These are phyloP conservation scores for Phytophthora idaei DNA, from an alignment of 352 stramenopile species.

Conservation along the genomic window DNA sequence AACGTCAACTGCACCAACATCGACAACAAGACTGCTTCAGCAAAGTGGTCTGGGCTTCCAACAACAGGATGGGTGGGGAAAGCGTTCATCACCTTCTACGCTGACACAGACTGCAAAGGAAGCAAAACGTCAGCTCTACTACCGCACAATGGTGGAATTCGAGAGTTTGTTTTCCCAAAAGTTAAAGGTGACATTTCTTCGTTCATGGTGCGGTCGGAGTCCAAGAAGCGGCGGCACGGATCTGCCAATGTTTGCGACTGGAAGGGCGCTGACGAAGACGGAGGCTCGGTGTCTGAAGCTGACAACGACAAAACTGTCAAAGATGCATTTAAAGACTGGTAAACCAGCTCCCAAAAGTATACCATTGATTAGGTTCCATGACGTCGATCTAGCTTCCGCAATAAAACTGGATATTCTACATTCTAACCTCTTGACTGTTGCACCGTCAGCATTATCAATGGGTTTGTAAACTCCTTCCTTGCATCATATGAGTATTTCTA, in stretches of 20 bases:
- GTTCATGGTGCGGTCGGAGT: slow-evolving; percentile 22
- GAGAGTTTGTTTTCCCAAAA: slow-evolving; percentile 11
- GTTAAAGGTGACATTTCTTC: slow-evolving; percentile 13
- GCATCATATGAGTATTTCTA: neutral
- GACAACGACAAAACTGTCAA: slow-evolving; percentile 3
- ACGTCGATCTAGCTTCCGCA: neutral
- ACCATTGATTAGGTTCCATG: neutral
- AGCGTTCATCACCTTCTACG: slow-evolving; percentile 36
- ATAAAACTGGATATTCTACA: neutral
- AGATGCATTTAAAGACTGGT: neutral
- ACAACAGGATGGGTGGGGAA: slow-evolving; percentile 9
- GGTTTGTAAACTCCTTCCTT: neutral
- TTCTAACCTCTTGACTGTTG: neutral
- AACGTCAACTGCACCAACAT: slow-evolving; percentile 29
- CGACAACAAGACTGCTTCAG: slow-evolving; percentile 23
- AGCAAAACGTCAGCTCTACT: neutral
- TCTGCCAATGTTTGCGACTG: slow-evolving; percentile 22
- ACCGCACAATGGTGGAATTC: slow-evolving; percentile 16
- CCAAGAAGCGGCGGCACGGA: slow-evolving; percentile 1
- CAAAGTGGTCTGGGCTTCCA: slow-evolving; percentile 23
- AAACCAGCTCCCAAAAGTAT: neutral
- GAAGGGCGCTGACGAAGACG: slow-evolving; percentile 1
- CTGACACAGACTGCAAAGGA: slow-evolving; percentile 16
- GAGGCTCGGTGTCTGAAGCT: slow-evolving; percentile 11
- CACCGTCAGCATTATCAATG: neutral